Conservation (phyloP, 2,329 filamentous ascomycete genomes). For the Cercospora sp. region DNA sequence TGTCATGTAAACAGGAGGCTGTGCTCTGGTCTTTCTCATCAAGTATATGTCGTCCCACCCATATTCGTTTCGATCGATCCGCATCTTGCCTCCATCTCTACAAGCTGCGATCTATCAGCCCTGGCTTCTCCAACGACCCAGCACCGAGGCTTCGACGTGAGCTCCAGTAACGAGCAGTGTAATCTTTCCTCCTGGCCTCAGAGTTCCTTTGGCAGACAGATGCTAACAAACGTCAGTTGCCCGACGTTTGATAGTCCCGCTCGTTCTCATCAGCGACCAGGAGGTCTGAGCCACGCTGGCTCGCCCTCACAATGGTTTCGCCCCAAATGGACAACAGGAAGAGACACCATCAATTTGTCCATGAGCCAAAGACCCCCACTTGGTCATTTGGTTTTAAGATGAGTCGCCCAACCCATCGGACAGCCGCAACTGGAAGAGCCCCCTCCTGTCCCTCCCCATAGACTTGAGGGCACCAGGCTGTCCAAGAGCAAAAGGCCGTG, state of each 20-base stretch:
- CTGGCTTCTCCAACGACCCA: not conserved
- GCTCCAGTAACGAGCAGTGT: not conserved
- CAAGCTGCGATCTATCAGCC: too few relatives aligned
- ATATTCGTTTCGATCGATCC: not conserved
- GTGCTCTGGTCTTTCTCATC: not conserved
- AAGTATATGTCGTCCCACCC: not conserved
- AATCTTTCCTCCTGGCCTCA: not conserved
- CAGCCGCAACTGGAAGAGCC: not conserved
- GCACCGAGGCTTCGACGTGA: not conserved
- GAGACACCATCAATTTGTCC: not conserved
- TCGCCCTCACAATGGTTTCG: not conserved
- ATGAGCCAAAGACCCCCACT: not conserved
- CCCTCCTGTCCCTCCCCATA: constrained; percentile 1
- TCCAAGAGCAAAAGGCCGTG: not conserved
- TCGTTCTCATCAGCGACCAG: not conserved
- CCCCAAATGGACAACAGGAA: not conserved
- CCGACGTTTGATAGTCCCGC: not conserved
- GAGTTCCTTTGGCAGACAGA: not conserved
- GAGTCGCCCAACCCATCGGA: not conserved
- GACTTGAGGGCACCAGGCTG: not conserved
- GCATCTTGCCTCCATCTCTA: not conserved
- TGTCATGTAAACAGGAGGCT: not conserved
- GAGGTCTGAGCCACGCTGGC: not conserved
- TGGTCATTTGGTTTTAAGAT: not conserved
- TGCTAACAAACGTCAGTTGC: not conserved